These are phyloP conservation scores for Amylostereum areolatum DNA, from an alignment of 1,284 basidiomycete genomes.

Conservation along the genomic window DNA sequence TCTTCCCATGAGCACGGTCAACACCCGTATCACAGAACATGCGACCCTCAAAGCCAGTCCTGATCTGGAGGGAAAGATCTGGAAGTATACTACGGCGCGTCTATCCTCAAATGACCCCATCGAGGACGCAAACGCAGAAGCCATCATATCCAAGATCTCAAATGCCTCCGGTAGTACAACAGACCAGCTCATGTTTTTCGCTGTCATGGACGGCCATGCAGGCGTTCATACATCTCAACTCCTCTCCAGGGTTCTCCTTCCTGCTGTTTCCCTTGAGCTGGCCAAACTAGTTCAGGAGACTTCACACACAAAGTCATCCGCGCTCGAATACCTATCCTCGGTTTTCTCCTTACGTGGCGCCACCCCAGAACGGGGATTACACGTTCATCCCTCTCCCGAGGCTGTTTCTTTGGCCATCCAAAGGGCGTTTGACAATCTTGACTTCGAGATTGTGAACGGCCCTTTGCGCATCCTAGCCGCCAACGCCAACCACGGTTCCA, in stretches of 20 bases:
- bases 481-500: slow-evolving; percentile 44
- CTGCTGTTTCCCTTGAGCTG: slow-evolving; percentile 80
- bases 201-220: slow-evolving; percentile 91
- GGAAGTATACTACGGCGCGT: slow-evolving; percentile 74
- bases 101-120: slow-evolving; percentile 86
- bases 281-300: slow-evolving; percentile 32
- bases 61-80: slow-evolving; percentile 49
- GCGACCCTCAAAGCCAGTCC: slow-evolving; percentile 38
- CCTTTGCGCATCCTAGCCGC: slow-evolving; percentile 70
- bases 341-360: slow-evolving; percentile 28
- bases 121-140: slow-evolving; percentile 79
- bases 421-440: slow-evolving; percentile 73
- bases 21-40: slow-evolving; percentile 55
- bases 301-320: slow-evolving; percentile 21
- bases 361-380: slow-evolving; percentile 6
- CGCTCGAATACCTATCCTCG: slow-evolving; percentile 35
- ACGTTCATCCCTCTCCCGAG: slow-evolving; percentile 28
- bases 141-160: slow-evolving; percentile 61
- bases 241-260: slow-evolving; percentile 82
- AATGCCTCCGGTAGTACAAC: slow-evolving; percentile 43
- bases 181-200: slow-evolving; percentile 77
- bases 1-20: slow-evolving; percentile 49
- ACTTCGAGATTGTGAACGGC: slow-evolving; percentile 72
- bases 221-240: slow-evolving; percentile 83
- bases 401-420: slow-evolving; percentile 69